Conservation (phyloP, 352 stramenopile genomes). For the Phytophthora melonis region DNA sequence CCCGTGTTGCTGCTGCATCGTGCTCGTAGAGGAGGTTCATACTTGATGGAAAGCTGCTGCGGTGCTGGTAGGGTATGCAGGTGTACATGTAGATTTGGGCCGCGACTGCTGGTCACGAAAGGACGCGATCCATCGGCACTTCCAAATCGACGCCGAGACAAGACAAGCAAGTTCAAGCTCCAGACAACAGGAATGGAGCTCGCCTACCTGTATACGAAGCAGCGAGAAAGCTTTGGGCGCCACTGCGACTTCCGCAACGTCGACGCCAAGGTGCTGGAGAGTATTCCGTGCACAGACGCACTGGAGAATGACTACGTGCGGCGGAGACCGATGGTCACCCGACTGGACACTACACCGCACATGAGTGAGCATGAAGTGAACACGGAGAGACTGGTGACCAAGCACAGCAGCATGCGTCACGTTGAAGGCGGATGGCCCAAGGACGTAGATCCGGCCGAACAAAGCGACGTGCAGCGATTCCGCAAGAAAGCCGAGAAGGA, state of each 20-base stretch:
- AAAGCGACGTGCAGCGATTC: conserved; percentile 96
- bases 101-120: conserved; percentile 25
- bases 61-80: conserved; percentile 1
- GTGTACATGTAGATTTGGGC: not conserved
- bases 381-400: conserved; percentile 94
- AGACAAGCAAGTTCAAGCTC: conserved; percentile 4
- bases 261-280: conserved; percentile 92
- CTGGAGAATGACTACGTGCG: conserved; percentile 93
- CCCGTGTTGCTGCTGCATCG: conserved; percentile 20
- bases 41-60: not conserved
- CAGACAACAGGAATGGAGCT: conserved; percentile 78
- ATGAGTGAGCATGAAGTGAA: conserved; percentile 95
- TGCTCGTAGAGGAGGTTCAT: conserved; percentile 16
- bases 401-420: conserved; percentile 95
- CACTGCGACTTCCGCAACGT: conserved; percentile 93
- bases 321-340: conserved; percentile 86
- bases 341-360: conserved; percentile 91
- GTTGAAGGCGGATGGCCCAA: conserved; percentile 97
- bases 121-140: conserved; percentile 43
- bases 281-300: conserved; percentile 84
- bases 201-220: conserved; percentile 92
- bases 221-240: conserved; percentile 93
- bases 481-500: conserved; percentile 98
- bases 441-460: conserved; percentile 97
- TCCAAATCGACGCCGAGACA: conserved; percentile 22